Evolutionary conservation across 2,329 filamentous ascomycete species (phyloP).

Genomic region (Xylaria sp.): DNA sequence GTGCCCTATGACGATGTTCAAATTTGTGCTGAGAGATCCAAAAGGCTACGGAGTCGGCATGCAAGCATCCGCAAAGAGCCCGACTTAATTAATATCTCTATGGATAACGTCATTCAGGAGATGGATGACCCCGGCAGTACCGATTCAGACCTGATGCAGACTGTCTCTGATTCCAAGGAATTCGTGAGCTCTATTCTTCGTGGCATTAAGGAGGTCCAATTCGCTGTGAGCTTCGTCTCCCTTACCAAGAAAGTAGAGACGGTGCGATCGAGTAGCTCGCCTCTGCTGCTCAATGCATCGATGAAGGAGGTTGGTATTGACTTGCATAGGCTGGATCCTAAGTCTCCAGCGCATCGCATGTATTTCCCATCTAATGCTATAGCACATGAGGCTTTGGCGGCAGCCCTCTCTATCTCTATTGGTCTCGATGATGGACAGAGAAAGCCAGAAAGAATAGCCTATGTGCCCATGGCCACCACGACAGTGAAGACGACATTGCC

Average conservation of each 20-base stretch:
- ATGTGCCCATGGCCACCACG: conserved; percentile 97
- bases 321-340: conserved; percentile 88
- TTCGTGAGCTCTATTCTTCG: conserved; percentile 90
- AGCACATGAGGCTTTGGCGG: conserved; percentile 92
- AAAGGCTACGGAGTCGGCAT: conserved; percentile 56
- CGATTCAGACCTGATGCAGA: conserved; percentile 77
- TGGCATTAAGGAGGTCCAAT: conserved; percentile 95
- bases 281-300: conserved; percentile 84
- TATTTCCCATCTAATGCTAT: conserved; percentile 95
- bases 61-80: conserved; percentile 51
- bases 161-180: conserved; percentile 91
- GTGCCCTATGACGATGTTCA: conserved; percentile 89
- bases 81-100: conserved; percentile 69
- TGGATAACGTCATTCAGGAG: conserved; percentile 80
- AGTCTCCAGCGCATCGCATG: conserved; percentile 96
- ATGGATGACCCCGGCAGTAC: conserved; percentile 73
- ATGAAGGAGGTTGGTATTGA: conserved; percentile 98
- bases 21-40: conserved; percentile 68
- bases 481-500: conserved; percentile 93
- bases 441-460: conserved; percentile 86
- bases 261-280: conserved; percentile 72
- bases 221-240: conserved; percentile 91
- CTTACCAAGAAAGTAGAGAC: conserved; percentile 82
- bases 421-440: conserved; percentile 91
- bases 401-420: conserved; percentile 90